Conservation (phyloP, 192 early-diverging fungal genomes). For the Coemansia furcata region DNA sequence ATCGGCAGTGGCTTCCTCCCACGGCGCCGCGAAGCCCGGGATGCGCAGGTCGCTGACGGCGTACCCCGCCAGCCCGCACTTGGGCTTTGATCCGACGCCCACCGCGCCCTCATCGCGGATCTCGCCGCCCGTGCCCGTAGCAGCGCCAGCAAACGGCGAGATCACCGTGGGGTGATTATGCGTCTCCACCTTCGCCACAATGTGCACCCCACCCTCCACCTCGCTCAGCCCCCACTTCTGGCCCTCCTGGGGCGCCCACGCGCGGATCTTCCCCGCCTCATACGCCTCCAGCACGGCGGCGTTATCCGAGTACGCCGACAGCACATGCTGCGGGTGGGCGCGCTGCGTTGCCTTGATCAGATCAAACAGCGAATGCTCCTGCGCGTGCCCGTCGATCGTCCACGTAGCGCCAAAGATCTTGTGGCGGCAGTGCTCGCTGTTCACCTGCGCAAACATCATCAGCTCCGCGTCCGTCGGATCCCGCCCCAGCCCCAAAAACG, state of each 20-base stretch:
- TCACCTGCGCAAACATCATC: slow-evolving; percentile 99
- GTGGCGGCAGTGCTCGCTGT: slow-evolving; percentile 99
- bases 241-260: slow-evolving; percentile 34
- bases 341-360: slow-evolving; percentile 97
- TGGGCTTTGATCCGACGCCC: slow-evolving; percentile 92
- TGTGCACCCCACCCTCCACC: slow-evolving; percentile 63
- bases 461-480: slow-evolving; percentile 99
- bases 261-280: slow-evolving; percentile 28
- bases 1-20: slow-evolving; percentile 71
- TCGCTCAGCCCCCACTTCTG: slow-evolving; percentile 34
- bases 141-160: slow-evolving; percentile 96
- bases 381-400: slow-evolving; percentile 87
- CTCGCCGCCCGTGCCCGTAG: slow-evolving; percentile 98
- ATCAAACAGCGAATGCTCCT: slow-evolving; percentile 84
- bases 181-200: slow-evolving; percentile 96
- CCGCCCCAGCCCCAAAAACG: slow-evolving; percentile 64
- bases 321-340: slow-evolving; percentile 71
- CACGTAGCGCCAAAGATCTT: slow-evolving; percentile 99
- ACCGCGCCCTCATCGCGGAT: slow-evolving; percentile 99
- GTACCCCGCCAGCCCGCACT: slow-evolving; percentile 94
- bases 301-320: slow-evolving; percentile 98
- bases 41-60: slow-evolving; percentile 93
- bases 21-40: slow-evolving; percentile 86
- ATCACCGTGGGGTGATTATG: slow-evolving; percentile 99
- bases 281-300: slow-evolving; percentile 83